Evolutionary conservation across 345 rosid species (phyloP).

Genomic region (Diplotaxis tenuifolia): DNA sequence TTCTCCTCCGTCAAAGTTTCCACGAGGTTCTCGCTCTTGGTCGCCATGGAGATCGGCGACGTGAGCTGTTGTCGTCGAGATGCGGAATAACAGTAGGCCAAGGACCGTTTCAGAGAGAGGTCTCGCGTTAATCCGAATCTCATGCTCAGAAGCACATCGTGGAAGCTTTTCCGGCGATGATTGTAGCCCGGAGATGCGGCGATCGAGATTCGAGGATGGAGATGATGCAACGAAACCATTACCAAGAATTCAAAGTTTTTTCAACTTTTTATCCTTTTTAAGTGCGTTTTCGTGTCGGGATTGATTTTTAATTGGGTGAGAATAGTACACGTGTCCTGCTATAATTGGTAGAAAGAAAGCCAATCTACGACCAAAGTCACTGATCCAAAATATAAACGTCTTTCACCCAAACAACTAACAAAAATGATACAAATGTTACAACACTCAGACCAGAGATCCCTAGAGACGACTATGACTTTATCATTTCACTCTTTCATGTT

Average conservation of each 20-base stretch:
- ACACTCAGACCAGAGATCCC: not conserved
- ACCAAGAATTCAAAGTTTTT: not conserved
- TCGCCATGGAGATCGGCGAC: constrained; percentile 31
- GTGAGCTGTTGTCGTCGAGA: constrained; percentile 2
- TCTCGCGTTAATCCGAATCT: constrained; percentile 25
- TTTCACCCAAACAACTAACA: constrained; percentile 18
- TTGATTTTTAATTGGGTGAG: not conserved
- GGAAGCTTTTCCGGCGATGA: not conserved
- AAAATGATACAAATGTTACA: constrained; percentile 3
- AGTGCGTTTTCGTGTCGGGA: constrained; percentile 8
- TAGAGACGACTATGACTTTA: not conserved
- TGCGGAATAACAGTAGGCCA: constrained; percentile 1
- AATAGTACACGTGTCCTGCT: not conserved
- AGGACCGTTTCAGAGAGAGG: constrained; percentile 25
- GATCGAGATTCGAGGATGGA: constrained; percentile 25
- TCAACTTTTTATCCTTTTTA: not conserved
- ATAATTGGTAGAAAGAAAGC: not conserved
- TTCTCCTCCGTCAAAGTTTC: constrained; percentile 3
- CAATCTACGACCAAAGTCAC: not conserved
- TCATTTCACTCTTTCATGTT: constrained; percentile 16
- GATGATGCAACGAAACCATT: constrained; percentile 15
- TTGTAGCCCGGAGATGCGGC: not conserved
- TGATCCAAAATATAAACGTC: not conserved
- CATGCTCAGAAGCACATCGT: constrained; percentile 29
- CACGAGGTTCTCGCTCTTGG: constrained; percentile 11